Evolutionary conservation across 2,329 filamentous ascomycete species (phyloP).

Genomic region (Sporothrix schenckii): DNA sequence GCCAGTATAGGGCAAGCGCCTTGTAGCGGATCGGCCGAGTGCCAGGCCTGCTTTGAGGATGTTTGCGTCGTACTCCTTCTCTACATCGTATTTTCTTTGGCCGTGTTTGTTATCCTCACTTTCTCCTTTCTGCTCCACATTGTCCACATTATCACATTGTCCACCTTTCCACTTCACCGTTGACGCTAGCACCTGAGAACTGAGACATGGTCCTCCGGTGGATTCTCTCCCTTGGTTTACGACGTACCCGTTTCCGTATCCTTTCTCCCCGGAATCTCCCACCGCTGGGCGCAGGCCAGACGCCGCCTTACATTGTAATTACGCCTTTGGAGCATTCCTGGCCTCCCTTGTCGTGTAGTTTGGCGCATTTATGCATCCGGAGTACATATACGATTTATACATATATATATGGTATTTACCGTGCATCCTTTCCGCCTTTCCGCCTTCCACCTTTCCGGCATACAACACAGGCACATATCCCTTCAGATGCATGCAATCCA

Average conservation of each 20-base stretch:
- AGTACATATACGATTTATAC: neutral
- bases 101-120: neutral
- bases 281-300: neutral
- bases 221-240: neutral
- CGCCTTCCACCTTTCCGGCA: neutral
- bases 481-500: too few relatives aligned
- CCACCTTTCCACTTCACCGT: neutral
- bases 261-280: constrained; percentile 18
- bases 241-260: neutral
- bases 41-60: neutral
- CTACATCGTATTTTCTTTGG: too few relatives aligned
- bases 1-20: neutral
- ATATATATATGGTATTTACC: neutral
- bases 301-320: neutral
- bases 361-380: neutral
- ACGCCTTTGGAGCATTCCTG: neutral
- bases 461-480: neutral
- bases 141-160: too few relatives aligned
- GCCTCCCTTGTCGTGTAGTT: neutral
- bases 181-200: too few relatives aligned
- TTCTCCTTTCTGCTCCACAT: too few relatives aligned
- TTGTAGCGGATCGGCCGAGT: neutral
- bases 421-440: neutral
- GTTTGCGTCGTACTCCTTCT: too few relatives aligned
- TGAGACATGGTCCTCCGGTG: neutral